These are phyloP conservation scores for Trebouxia sp. DNA, from an alignment of 139 green algal genomes.

Conservation along the genomic window DNA sequence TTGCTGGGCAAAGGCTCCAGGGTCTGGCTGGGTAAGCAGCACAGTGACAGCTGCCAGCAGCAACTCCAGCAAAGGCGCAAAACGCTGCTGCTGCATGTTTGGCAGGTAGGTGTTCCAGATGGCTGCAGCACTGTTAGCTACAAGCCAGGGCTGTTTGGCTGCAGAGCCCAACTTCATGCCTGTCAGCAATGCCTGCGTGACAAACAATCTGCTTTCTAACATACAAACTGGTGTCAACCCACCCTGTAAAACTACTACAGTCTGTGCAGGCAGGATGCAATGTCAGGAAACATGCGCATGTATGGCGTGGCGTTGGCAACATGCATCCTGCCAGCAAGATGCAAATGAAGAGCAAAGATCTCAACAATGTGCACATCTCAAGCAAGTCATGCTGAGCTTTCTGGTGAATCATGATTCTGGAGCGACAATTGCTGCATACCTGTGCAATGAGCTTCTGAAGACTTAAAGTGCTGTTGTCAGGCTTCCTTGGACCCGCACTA, in stretches of 20 bases:
- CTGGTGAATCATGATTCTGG: no score
- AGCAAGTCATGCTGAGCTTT: no score
- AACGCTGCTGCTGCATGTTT: constrained; percentile 51
- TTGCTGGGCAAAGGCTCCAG: constrained; percentile 39
- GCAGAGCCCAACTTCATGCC: constrained; percentile 44
- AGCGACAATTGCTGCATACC: not conserved
- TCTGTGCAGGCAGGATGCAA: no score
- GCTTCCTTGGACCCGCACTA: not conserved
- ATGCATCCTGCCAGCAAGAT: no score
- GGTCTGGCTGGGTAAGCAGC: constrained; percentile 41
- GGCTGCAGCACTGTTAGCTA: constrained; percentile 54
- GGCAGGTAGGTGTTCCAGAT: constrained; percentile 61
- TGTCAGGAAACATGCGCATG: no score
- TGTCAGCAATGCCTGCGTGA: constrained; percentile 45
- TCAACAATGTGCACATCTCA: no score
- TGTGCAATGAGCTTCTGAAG: constrained; percentile 27
- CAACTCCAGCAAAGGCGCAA: constrained; percentile 31
- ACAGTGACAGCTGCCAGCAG: constrained; percentile 34
- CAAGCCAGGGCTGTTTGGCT: constrained; percentile 54
- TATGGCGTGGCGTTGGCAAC: no score
- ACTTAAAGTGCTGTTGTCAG: not conserved
- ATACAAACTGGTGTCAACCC: no score
- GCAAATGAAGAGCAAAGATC: no score
- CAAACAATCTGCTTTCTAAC: no score
- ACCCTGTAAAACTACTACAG: no score